These are phyloP conservation scores for Penicillium coffeae DNA, from an alignment of 495 filamentous ascomycete genomes.

Conservation along the genomic window DNA sequence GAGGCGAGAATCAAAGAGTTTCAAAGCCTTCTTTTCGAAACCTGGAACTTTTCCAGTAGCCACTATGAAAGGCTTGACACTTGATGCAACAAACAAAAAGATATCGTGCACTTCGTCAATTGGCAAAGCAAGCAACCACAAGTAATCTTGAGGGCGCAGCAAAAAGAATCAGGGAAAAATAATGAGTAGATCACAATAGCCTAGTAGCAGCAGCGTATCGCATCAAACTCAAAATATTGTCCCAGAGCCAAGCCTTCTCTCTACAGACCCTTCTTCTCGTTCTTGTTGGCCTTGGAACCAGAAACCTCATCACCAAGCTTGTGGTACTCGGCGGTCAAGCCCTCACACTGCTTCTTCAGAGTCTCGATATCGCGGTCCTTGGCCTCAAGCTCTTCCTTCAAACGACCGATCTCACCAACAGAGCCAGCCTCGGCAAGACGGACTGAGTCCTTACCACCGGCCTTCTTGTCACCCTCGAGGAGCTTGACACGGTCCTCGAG, in stretches of 20 bases:
- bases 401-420: conserved; percentile 67
- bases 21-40: not conserved
- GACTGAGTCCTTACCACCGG: conserved; percentile 64
- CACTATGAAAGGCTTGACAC: conserved; percentile 7
- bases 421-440: conserved; percentile 62
- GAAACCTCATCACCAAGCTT: conserved; percentile 73
- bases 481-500: conserved; percentile 90
- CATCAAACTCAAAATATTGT: not conserved
- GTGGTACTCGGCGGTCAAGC: conserved; percentile 75
- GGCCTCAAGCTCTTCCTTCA: conserved; percentile 66
- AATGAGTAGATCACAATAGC: no score
- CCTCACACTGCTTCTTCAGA: conserved; percentile 81
- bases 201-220: no score
- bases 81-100: not conserved
- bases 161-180: not conserved
- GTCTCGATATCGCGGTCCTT: conserved; percentile 73
- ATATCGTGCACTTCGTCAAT: not conserved
- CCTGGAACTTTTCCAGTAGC: not conserved
- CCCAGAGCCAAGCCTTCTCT: conserved; percentile 2
- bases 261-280: conserved; percentile 68
- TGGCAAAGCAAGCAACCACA: not conserved
- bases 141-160: not conserved
- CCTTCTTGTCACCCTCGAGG: conserved; percentile 72
- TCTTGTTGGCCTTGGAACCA: conserved; percentile 47
- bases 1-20: not conserved